These are phyloP conservation scores for Saccharomycopsis javanensis DNA, from an alignment of 805 yeast species.

Conservation along the genomic window DNA sequence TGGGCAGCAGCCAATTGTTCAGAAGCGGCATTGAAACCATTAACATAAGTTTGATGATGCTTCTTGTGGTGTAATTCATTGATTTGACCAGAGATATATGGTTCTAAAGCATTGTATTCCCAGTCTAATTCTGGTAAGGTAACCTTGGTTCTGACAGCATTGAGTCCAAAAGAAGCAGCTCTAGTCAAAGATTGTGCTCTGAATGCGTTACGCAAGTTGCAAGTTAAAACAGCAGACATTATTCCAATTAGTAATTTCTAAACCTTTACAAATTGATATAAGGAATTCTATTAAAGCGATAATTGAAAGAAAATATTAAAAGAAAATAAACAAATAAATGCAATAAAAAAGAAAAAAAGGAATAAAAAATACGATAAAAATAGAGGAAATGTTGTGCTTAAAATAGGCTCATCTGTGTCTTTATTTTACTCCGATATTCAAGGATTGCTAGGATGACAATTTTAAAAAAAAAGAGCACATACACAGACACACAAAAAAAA, in stretches of 20 bases:
- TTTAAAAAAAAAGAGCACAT: not conserved
- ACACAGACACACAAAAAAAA: not conserved
- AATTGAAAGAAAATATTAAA: not conserved
- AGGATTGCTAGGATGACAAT: not conserved
- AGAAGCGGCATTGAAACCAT: slow-evolving; percentile 68
- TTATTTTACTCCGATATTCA: too few species aligned
- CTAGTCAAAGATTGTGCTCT: slow-evolving; percentile 8
- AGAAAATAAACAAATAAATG: not conserved
- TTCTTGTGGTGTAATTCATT: slow-evolving; percentile 81
- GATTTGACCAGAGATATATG: slow-evolving; percentile 75
- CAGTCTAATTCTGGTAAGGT: slow-evolving; percentile 74
- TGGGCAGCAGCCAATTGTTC: slow-evolving; percentile 66
- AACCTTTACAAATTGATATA: not conserved
- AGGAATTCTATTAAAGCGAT: not conserved
- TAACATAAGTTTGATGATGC: slow-evolving; percentile 89
- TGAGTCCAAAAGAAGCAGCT: slow-evolving; percentile 10
- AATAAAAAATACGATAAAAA: too few species aligned
- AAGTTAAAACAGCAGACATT: slow-evolving; percentile 10
- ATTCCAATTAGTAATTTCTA: not conserved
- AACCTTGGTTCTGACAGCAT: slow-evolving; percentile 46
- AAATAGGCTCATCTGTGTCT: too few species aligned
- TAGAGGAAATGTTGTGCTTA: too few species aligned
- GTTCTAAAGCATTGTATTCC: slow-evolving; percentile 81
- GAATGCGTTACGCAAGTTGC: slow-evolving; percentile 9
- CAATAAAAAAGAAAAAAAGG: too few species aligned